Percentiles rank a stretch among this genome's conserved stretches.
Conservation (phyloP, 768 basidiomycete genomes). For the Crucibulum laeve region DNA sequence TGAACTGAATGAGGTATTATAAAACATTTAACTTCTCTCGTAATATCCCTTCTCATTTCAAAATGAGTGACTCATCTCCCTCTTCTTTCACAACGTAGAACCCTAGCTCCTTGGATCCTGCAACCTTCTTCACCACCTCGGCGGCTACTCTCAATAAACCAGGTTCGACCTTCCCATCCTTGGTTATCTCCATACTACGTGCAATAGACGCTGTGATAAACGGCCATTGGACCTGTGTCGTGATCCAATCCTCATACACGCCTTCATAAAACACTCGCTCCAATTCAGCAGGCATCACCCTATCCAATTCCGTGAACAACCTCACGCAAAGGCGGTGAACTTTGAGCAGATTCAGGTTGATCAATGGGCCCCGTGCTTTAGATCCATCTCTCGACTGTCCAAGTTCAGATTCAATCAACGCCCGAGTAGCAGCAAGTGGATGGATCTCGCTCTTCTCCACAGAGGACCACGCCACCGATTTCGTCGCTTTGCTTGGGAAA, state of each 20-base stretch:
- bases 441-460: neutral
- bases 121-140: neutral
- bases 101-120: neutral
- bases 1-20: too few relatives aligned
- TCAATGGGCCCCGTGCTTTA: conserved; percentile 4
- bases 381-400: neutral
- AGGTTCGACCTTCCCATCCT: neutral
- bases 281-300: neutral
- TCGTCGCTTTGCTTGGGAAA: neutral
- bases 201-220: neutral
- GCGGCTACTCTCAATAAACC: neutral
- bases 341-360: conserved; percentile 6
- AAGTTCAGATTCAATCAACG: neutral
- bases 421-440: neutral
- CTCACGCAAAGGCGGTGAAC: conserved; percentile 7
- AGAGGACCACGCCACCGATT: neutral
- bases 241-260: neutral
- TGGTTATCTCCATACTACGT: neutral
- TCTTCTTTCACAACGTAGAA: neutral
- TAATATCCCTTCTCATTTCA: too few relatives aligned
- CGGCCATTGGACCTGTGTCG: neutral
- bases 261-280: neutral
- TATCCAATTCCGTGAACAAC: conserved; percentile 3
- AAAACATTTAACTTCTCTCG: too few relatives aligned
- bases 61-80: neutral